Evolutionary conservation across 2,329 filamentous ascomycete genomes (phyloP), one percentile per base, ranked within the genome.

Genomic region (Penicillium sp.): DNA sequence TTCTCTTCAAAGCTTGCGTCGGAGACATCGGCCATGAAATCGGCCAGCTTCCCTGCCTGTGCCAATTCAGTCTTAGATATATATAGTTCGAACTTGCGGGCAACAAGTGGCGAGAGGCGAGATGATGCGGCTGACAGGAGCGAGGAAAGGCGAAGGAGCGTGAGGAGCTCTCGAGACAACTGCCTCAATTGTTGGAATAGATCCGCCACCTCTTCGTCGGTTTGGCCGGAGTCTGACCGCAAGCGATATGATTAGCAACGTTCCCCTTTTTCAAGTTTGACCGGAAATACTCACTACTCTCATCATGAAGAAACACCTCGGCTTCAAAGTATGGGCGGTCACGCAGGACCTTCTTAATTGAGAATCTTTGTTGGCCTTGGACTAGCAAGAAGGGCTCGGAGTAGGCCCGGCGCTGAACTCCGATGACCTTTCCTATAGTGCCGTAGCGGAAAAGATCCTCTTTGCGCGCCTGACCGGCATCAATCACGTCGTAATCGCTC

Each of bases 1-100:
- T 96, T 97, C 69, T 99, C 94, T 71, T 96, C 91, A 59, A 95
- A 89, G 9, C 86, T 88, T 47, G 89, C 87, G 59, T 96, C 91
- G 3, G 96, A 84, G 22, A 97, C 83, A 69, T 96, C 96, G 38
- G 91, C 88, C 91, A 99, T 97, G 71, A 97, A 97, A 71, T 99
- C 94, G 6, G 94, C 93, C 9, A 99, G 81, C 8, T 86, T 78
- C 2, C 93, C 93, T 1, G 92, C 92, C 62, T 97, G 92, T 40
- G 84, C 80, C 47, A 94, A 72, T 55, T 91, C 87, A 69, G 94
- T 95, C 71, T 88, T 86, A 31, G 86, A 82, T 59, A 99, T 96
- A 72, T 91, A 94, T 49, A 92, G 77, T 67, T 97, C 92, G 41
- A 99, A 83, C 48, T 92, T 85, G 47, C 92, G 85, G 0, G 91